Conservation (phyloP, 108 stramenopile genomes). For the Cyclostephanos tholiformis region DNA sequence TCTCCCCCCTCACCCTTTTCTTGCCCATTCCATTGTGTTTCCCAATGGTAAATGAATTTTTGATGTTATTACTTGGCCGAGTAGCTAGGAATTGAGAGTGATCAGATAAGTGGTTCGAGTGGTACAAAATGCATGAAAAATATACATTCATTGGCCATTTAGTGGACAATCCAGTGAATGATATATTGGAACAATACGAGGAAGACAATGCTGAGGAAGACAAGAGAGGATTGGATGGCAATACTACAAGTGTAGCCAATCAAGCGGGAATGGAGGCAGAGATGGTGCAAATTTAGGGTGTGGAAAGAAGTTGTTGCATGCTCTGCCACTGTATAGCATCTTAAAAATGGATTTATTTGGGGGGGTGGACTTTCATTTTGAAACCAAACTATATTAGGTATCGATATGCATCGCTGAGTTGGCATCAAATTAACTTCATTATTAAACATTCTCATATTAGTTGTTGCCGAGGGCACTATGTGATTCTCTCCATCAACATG, state of each 20-base stretch:
- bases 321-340: too few species aligned
- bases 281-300: background rate
- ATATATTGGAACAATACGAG: conserved; percentile 34
- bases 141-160: too few species aligned
- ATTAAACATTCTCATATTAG: too few species aligned
- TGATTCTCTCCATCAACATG: conserved; percentile 38
- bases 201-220: conserved; percentile 17
- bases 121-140: too few species aligned
- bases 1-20: background rate
- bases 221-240: conserved; percentile 5
- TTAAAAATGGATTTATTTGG: too few species aligned
- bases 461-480: too few species aligned
- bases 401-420: too few species aligned
- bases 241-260: background rate
- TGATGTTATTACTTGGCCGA: background rate
- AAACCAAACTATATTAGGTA: too few species aligned
- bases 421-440: too few species aligned
- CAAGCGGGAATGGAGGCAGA: conserved; percentile 8
- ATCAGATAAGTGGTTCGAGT: conserved; percentile 72
- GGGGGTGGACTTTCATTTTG: too few species aligned
- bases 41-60: too few species aligned
- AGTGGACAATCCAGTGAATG: conserved; percentile 45
- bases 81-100: conserved; percentile 60
- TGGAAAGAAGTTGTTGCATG: background rate
- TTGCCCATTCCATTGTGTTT: background rate